These are phyloP conservation scores for Combretum micranthum DNA, from an alignment of 345 rosid species.

Conservation along the genomic window DNA sequence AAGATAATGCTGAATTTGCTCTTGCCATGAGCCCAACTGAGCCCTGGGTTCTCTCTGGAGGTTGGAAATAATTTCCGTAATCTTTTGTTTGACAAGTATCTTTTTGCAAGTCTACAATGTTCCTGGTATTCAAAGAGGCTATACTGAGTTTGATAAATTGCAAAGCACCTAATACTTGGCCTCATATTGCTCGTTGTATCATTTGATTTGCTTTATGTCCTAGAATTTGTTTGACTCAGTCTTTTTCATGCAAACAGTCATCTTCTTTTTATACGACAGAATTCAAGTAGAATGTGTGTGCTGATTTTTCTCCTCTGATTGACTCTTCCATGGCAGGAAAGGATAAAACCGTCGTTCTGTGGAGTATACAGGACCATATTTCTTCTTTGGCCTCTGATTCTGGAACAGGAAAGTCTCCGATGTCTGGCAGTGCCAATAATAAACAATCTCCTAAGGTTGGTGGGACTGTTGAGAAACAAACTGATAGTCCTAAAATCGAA, in stretches of 20 bases:
- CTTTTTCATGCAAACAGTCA: too few species aligned
- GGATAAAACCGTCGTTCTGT: conserved; percentile 48
- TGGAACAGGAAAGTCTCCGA: conserved; percentile 31
- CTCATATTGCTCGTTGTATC: too few species aligned
- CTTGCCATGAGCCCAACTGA: conserved; percentile 58
- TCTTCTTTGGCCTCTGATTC: conserved; percentile 34
- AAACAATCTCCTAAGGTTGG: conserved; percentile 35
- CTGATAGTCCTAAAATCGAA: conserved; percentile 37
- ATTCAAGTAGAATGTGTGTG: not conserved
- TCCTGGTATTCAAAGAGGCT: too few species aligned
- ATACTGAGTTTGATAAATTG: too few species aligned
- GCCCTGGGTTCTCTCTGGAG: conserved; percentile 64
- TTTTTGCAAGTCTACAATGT: not conserved
- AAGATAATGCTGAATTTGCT: conserved; percentile 57
- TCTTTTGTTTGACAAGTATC: not conserved
- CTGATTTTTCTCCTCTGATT: conserved; percentile 5
- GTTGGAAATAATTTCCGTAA: conserved; percentile 9
- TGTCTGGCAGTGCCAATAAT: conserved; percentile 23
- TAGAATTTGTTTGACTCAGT: too few species aligned
- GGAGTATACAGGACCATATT: conserved; percentile 63
- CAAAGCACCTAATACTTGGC: too few species aligned
- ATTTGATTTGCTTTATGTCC: too few species aligned
- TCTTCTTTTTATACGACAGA: not conserved
- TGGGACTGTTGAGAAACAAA: conserved; percentile 33
- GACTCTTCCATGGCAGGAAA: conserved; percentile 34